Evolutionary conservation across 164 flowering plant species (phyloP).

Genomic region (Aristolochia fimbriata): DNA sequence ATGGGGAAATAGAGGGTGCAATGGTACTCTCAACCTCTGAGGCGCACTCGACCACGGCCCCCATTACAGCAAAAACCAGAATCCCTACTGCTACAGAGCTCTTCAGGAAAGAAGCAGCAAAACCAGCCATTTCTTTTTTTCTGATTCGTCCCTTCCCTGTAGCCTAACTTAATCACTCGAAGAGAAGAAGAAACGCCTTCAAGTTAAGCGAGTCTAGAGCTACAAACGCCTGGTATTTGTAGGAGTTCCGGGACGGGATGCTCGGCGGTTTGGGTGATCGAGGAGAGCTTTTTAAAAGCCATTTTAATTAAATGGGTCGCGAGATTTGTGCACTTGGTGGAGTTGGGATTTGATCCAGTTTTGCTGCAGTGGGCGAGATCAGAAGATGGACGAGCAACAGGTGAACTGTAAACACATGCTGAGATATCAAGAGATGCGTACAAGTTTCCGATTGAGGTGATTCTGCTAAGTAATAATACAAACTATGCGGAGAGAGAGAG

Average conservation of each 20-base stretch:
- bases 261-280: conserved; percentile 2
- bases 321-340: not conserved
- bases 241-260: not conserved
- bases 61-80: not conserved
- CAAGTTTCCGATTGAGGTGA: too few relatives aligned
- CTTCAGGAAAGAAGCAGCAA: not conserved
- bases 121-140: not conserved
- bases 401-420: not conserved
- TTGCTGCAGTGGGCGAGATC: too few relatives aligned
- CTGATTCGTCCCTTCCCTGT: too few relatives aligned
- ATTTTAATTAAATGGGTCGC: not conserved
- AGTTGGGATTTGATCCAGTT: not conserved
- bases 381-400: not conserved
- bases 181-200: not conserved
- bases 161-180: too few relatives aligned
- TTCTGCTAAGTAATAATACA: too few relatives aligned
- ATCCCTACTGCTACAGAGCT: not conserved
- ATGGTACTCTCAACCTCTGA: not conserved
- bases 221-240: not conserved
- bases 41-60: not conserved
- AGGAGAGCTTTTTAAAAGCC: not conserved
- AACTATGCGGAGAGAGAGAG: too few relatives aligned
- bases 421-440: not conserved
- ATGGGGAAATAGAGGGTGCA: too few relatives aligned
- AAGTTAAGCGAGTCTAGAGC: not conserved